Conservation (phyloP, 306 rosid genomes). For the Styphnolobium japonicum region DNA sequence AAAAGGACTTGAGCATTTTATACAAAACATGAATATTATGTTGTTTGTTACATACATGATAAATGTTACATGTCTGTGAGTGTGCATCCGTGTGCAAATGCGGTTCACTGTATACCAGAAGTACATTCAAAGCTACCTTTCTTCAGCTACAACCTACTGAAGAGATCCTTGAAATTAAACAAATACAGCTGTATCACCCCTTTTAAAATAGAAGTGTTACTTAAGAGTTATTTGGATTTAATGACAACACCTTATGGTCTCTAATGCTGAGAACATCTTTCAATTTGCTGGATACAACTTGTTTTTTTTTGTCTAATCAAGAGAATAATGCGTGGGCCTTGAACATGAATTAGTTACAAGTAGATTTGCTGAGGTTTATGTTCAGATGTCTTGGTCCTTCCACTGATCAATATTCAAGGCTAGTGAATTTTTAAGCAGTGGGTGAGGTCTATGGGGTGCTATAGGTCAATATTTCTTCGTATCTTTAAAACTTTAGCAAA, state of each 20-base stretch:
- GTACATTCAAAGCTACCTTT: not conserved
- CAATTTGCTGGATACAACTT: not conserved
- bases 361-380: not conserved
- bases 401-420: not conserved
- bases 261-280: not conserved
- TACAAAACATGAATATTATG: not conserved
- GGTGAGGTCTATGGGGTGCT: not conserved
- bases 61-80: not conserved
- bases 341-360: not conserved
- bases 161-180: not conserved
- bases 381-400: not conserved
- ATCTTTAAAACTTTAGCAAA: not conserved
- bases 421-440: not conserved
- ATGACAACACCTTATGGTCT: not conserved
- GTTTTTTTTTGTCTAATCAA: not conserved
- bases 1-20: not conserved
- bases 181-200: not conserved
- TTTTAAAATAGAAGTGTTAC: not conserved
- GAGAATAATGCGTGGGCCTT: not conserved
- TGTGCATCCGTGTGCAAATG: not conserved
- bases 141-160: not conserved
- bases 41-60: not conserved
- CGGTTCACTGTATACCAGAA: not conserved
- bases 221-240: not conserved
- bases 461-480: not conserved